Evolutionary conservation across 352 stramenopile species (phyloP).

Genomic region (Blastocystis sp.): DNA sequence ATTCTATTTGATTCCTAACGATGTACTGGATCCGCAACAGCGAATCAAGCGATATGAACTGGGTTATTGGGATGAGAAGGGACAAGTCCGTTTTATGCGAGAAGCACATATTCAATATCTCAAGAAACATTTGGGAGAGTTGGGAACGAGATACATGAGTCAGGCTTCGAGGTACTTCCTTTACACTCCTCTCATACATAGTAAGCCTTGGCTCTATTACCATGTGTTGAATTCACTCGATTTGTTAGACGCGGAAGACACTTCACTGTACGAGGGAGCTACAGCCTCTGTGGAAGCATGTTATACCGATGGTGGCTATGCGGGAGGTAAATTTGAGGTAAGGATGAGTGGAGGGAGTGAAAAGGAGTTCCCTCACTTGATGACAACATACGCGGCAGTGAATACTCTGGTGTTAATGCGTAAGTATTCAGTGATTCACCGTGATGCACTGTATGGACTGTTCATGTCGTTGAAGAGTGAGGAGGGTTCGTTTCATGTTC

Average conservation of each 20-base stretch:
- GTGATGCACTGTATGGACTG: constrained; percentile 78
- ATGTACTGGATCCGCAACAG: background rate
- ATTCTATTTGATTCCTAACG: constrained; percentile 29
- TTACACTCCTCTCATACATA: background rate
- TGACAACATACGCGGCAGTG: constrained; percentile 54
- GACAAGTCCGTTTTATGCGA: constrained; percentile 62
- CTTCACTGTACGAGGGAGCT: background rate
- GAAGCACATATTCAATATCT: constrained; percentile 37
- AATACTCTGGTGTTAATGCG: constrained; percentile 9
- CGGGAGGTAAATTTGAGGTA: constrained; percentile 39
- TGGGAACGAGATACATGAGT: constrained; percentile 13
- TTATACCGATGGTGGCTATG: constrained; percentile 18
- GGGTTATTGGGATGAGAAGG: constrained; percentile 32
- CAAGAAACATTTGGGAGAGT: background rate
- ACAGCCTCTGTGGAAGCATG: background rate
- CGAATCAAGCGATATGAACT: background rate
- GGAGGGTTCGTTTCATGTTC: constrained; percentile 89
- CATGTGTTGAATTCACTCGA: constrained; percentile 56
- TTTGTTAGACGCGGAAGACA: background rate
- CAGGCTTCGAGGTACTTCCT: constrained; percentile 8
- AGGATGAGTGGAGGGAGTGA: background rate
- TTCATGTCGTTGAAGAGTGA: constrained; percentile 84
- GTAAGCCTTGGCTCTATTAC: constrained; percentile 65
- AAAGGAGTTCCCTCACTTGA: constrained; percentile 39
- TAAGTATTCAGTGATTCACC: constrained; percentile 51